These are phyloP conservation scores for Candida cerambycidarum DNA, from an alignment of 805 yeast species.

Conservation along the genomic window DNA sequence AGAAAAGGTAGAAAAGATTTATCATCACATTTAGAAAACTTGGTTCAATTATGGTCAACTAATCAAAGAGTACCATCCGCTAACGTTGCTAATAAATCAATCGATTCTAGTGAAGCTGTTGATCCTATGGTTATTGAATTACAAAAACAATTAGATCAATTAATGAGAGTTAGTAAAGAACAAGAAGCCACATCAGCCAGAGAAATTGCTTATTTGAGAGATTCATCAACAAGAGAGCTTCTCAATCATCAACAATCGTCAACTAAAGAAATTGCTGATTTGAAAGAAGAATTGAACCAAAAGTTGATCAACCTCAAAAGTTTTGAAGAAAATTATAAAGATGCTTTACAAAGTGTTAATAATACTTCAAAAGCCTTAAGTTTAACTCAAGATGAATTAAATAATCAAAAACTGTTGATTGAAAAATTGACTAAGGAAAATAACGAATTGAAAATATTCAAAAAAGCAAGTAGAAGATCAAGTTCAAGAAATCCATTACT, in stretches of 20 bases:
- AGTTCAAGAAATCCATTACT: conserved; percentile 27
- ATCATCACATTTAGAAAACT: conserved; percentile 34
- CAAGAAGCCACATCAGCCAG: conserved; percentile 37
- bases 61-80: conserved; percentile 16
- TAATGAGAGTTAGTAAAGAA: conserved; percentile 48
- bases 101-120: conserved; percentile 9
- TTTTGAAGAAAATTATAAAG: conserved; percentile 66
- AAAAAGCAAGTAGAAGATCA: conserved; percentile 41
- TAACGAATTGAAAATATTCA: conserved; percentile 61
- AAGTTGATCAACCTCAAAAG: conserved; percentile 30
- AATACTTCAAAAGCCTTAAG: conserved; percentile 75
- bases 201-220: conserved; percentile 24
- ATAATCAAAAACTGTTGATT: conserved; percentile 55
- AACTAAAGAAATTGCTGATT: conserved; percentile 29
- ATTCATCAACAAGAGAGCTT: conserved; percentile 1
- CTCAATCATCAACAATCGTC: conserved; percentile 24
- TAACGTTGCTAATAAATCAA: conserved; percentile 9
- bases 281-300: conserved; percentile 32
- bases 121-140: conserved; percentile 37
- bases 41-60: conserved; percentile 33
- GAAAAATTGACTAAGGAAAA: conserved; percentile 61
- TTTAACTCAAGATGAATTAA: conserved; percentile 69
- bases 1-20: conserved; percentile 29
- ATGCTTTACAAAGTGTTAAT: conserved; percentile 68
- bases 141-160: conserved; percentile 57